These are phyloP conservation scores for Hypomontagnella monticulosa DNA, from an alignment of 495 filamentous ascomycete genomes.

Conservation along the genomic window DNA sequence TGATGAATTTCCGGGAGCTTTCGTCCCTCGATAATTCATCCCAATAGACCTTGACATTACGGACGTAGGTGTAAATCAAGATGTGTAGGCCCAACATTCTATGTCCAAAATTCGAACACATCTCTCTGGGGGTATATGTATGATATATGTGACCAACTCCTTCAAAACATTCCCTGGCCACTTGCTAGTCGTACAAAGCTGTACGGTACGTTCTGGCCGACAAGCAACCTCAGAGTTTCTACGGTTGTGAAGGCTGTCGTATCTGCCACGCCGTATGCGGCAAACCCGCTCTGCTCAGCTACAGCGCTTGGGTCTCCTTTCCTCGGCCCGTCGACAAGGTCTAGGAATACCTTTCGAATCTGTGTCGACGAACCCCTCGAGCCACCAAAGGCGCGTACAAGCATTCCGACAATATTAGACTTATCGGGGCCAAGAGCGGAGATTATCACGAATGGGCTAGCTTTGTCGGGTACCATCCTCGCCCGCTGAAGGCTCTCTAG, in stretches of 20 bases:
- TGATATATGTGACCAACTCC: background rate
- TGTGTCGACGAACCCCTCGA: conserved; percentile 58
- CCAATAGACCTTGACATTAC: background rate
- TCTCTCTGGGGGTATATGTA: conserved; percentile 35
- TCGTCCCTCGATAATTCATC: background rate
- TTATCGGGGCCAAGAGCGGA: conserved; percentile 81
- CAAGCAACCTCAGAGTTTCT: conserved; percentile 77
- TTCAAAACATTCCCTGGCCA: conserved; percentile 72
- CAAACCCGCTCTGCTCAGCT: conserved; percentile 76
- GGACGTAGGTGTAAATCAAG: background rate
- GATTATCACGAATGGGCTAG: conserved; percentile 81
- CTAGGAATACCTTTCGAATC: conserved; percentile 79
- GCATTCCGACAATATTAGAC: conserved; percentile 78
- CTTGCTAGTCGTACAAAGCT: conserved; percentile 84
- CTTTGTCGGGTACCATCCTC: conserved; percentile 53
- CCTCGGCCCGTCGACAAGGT: conserved; percentile 73
- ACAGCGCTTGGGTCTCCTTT: conserved; percentile 75
- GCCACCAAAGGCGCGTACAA: conserved; percentile 72
- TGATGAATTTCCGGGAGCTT: background rate
- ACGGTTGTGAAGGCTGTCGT: conserved; percentile 84
- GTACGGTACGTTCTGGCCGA: conserved; percentile 86
- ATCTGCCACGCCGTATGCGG: conserved; percentile 79
- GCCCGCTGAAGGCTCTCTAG: conserved; percentile 80
- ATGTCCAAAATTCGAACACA: conserved; percentile 8
- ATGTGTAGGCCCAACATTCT: background rate